Evolutionary conservation across 768 basidiomycete genomes (phyloP).

Genomic region (Boletus coccyginus): DNA sequence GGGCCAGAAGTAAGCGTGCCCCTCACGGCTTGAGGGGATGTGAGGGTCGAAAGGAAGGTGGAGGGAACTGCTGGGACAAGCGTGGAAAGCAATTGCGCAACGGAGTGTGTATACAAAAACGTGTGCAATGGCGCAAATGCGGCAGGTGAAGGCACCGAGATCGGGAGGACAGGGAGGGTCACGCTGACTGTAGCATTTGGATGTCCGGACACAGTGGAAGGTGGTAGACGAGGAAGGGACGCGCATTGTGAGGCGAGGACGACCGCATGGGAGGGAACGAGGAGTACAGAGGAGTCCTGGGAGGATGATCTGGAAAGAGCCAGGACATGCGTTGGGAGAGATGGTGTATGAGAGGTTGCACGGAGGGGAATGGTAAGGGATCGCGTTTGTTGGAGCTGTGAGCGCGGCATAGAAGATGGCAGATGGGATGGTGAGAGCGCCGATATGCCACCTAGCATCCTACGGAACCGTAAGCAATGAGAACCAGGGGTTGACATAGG

Average conservation of each 20-base stretch:
- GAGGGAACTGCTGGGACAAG: conserved; percentile 40
- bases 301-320: conserved; percentile 39
- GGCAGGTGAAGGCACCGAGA: conserved; percentile 60
- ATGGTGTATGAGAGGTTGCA: conserved; percentile 20
- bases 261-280: conserved; percentile 69
- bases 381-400: conserved; percentile 32
- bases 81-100: conserved; percentile 46
- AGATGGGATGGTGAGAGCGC: conserved; percentile 49
- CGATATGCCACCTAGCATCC: conserved; percentile 41
- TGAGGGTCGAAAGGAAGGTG: conserved; percentile 29
- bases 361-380: conserved; percentile 32
- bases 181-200: conserved; percentile 33
- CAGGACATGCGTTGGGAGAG: conserved; percentile 51
- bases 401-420: conserved; percentile 27
- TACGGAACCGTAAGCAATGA: conserved; percentile 34
- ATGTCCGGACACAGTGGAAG: conserved; percentile 34
- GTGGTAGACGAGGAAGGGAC: conserved; percentile 54
- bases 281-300: conserved; percentile 33
- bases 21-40: conserved; percentile 34
- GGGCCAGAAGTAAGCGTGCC: conserved; percentile 46
- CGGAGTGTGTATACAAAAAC: conserved; percentile 66
- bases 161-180: conserved; percentile 57
- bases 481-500: conserved; percentile 2
- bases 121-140: conserved; percentile 57
- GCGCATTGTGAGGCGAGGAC: conserved; percentile 70